These are phyloP conservation scores for Cryptosporidium xiaoi DNA, from an alignment of 169 alveolate species.

Conservation along the genomic window DNA sequence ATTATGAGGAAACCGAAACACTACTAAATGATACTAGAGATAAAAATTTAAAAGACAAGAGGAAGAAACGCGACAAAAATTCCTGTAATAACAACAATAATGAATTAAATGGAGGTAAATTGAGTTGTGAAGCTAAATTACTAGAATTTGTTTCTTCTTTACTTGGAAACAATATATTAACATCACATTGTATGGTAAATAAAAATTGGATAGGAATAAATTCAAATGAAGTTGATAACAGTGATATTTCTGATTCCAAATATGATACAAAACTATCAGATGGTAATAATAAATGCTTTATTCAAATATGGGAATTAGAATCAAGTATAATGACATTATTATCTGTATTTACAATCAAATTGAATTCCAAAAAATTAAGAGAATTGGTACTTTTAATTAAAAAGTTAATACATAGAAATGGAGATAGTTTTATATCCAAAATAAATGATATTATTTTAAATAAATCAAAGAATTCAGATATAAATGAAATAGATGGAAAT, in stretches of 20 bases:
- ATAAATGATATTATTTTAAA: background rate
- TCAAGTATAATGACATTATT: conserved; percentile 44
- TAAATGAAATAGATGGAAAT: background rate
- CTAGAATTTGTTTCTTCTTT: conserved; percentile 14
- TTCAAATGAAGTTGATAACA: background rate
- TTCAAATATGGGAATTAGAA: conserved; percentile 25
- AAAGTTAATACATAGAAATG: conserved; percentile 40
- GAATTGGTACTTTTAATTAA: conserved; percentile 30
- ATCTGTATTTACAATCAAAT: conserved; percentile 24
- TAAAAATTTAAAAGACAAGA: background rate
- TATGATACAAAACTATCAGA: no score
- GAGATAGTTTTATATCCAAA: conserved; percentile 35
- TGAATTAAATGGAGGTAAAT: no score
- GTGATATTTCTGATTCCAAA: no score
- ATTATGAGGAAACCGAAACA: background rate
- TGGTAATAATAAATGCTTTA: background rate
- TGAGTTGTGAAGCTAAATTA: background rate
- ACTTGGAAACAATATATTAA: conserved; percentile 10
- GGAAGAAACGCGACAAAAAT: background rate
- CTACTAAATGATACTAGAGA: background rate
- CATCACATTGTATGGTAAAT: conserved; percentile 18
- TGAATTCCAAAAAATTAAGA: conserved; percentile 21
- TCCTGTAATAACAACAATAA: background rate
- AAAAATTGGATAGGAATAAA: conserved; percentile 3
- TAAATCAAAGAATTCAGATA: background rate